Percentiles rank a stretch among this genome's conserved stretches.
phyloP scores from a whole-genome alignment of 345 rosid species.

The Cardiospermum halicacabum region DNA sequence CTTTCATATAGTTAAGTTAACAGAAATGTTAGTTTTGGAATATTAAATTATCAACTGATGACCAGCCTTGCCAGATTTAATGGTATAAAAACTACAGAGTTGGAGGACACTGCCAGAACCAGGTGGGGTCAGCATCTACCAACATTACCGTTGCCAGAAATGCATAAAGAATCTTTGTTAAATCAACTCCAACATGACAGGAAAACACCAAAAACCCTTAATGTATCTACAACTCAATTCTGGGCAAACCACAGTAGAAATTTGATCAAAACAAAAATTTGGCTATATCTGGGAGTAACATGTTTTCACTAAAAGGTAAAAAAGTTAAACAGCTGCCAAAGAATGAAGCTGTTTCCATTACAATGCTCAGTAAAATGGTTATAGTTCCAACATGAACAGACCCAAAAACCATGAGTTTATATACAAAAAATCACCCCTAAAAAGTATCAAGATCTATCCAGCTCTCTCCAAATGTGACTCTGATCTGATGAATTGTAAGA shows the following conservation, averaged over 20 bases:
- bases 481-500: slow-evolving; percentile 9
- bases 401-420: slow-evolving; percentile 27
- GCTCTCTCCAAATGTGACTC: slow-evolving; percentile 17
- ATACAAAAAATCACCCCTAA: slow-evolving; percentile 30
- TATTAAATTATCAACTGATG: too few relatives aligned
- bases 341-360: slow-evolving; percentile 13
- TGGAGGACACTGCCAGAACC: neutral
- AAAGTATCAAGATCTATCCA: slow-evolving; percentile 26
- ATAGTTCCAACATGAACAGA: slow-evolving; percentile 17
- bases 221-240: neutral
- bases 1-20: too few relatives aligned
- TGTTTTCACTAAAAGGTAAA: slow-evolving; percentile 13
- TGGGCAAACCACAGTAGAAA: slow-evolving; percentile 1
- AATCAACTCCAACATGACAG: neutral
- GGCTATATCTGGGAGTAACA: slow-evolving; percentile 13
- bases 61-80: too few relatives aligned
- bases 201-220: neutral
- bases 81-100: too few relatives aligned
- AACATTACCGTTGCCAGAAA: neutral
- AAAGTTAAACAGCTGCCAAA: slow-evolving; percentile 16
- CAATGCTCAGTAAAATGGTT: slow-evolving; percentile 13
- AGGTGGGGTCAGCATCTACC: neutral
- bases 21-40: too few relatives aligned
- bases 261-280: slow-evolving; percentile 24
- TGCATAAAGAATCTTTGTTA: neutral